Evolutionary conservation across 2,329 filamentous ascomycete species (phyloP).

Genomic region (Penicillium polonicum): DNA sequence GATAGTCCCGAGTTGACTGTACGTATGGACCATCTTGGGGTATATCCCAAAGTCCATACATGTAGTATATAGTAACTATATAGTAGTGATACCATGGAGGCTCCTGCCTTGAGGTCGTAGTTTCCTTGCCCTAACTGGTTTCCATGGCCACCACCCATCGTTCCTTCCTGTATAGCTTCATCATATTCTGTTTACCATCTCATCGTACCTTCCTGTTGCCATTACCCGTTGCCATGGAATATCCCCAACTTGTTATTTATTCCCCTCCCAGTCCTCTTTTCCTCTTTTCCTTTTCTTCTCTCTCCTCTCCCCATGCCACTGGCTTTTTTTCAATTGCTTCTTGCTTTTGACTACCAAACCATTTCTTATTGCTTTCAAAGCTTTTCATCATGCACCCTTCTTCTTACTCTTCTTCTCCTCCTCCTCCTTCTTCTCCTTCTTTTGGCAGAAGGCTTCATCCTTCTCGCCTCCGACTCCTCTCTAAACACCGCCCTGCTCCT

Average conservation of each 20-base stretch:
- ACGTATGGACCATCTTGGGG: background rate
- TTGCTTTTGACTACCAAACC: background rate
- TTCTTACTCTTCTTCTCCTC: background rate
- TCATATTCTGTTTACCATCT: background rate
- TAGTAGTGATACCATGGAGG: background rate
- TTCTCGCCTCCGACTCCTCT: background rate
- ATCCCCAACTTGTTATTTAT: background rate
- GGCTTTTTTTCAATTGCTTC: slow-evolving; percentile 3
- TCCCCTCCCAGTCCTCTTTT: background rate
- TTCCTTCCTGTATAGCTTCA: background rate
- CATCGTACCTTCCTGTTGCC: slow-evolving; percentile 1
- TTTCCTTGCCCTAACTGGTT: background rate
- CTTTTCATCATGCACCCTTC: background rate
- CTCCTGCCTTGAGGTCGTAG: background rate
- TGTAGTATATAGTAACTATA: background rate
- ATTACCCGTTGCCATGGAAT: background rate
- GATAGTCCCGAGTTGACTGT: background rate
- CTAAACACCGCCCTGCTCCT: background rate
- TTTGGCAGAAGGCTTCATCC: background rate
- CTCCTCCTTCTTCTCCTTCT: too few species aligned
- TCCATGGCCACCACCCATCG: background rate
- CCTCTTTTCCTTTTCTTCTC: background rate
- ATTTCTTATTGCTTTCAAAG: background rate
- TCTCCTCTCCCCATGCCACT: slow-evolving; percentile 7
- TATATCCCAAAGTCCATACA: background rate